Conservation (phyloP, 2,329 filamentous ascomycete genomes). For the Colletotrichum camelliae region DNA sequence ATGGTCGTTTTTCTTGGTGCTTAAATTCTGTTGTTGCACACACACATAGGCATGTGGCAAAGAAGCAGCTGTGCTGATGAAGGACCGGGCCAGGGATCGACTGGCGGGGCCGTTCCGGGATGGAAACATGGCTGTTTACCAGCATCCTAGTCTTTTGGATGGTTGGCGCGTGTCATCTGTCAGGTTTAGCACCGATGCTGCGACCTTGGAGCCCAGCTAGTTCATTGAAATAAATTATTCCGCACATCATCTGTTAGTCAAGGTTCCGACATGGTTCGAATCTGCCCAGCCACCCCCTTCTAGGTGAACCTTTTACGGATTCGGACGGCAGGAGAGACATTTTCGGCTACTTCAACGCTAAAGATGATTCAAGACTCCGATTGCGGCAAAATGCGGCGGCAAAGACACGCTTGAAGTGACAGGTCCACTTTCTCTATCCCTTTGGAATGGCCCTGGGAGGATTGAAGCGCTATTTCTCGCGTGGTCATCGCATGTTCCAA, state of each 20-base stretch:
- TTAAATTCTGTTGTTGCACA: neutral
- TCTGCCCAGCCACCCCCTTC: too few relatives aligned
- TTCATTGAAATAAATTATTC: neutral
- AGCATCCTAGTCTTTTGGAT: neutral
- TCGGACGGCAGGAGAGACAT: neutral
- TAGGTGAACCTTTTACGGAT: neutral
- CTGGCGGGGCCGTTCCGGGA: constrained; percentile 1
- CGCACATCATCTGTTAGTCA: neutral
- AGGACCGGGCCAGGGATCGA: neutral
- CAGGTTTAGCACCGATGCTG: neutral
- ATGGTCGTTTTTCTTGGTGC: neutral
- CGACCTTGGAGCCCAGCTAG: neutral
- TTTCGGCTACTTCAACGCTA: neutral
- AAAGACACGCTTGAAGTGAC: neutral
- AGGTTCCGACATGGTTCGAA: neutral
- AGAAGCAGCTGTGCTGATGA: neutral
- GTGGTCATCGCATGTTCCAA: neutral
- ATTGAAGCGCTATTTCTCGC: neutral
- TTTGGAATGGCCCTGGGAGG: neutral
- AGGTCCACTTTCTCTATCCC: neutral
- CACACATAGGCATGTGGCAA: neutral
- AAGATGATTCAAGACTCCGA: neutral
- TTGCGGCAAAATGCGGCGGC: neutral
- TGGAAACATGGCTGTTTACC: neutral
- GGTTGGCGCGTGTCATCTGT: neutral